phyloP scores from a whole-genome alignment of 2,329 filamentous ascomycete genomes.

The Pseudogymnoascus sp. region DNA sequence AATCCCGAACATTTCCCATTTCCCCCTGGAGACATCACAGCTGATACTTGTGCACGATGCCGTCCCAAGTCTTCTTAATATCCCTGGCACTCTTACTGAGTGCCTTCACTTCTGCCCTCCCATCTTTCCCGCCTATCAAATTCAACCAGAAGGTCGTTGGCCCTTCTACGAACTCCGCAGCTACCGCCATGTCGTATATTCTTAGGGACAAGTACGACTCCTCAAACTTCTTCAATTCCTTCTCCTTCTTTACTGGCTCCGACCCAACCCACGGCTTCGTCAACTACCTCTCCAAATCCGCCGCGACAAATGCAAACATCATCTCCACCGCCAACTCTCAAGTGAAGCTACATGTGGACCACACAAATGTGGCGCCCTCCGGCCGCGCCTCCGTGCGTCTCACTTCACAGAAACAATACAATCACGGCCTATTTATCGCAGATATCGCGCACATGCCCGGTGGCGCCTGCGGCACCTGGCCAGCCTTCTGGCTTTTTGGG shows the following conservation, averaged over 20 bases:
- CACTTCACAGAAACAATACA: constrained; percentile 55
- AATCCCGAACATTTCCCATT: not conserved
- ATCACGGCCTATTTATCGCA: constrained; percentile 60
- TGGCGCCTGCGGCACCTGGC: constrained; percentile 65
- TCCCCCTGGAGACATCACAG: not conserved
- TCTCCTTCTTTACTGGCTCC: constrained; percentile 41
- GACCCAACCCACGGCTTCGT: constrained; percentile 65
- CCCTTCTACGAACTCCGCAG: not conserved
- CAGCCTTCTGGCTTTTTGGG: constrained; percentile 55
- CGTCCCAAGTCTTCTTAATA: not conserved
- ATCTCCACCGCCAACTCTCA: constrained; percentile 47
- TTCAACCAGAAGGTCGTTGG: not conserved
- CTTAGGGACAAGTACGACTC: constrained; percentile 37
- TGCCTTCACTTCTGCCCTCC: not conserved
- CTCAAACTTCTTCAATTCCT: constrained; percentile 38
- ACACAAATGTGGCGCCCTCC: constrained; percentile 44
- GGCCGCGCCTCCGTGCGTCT: constrained; percentile 57
- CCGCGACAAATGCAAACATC: constrained; percentile 48
- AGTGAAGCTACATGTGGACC: constrained; percentile 64
- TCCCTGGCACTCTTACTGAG: not conserved
- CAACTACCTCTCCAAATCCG: constrained; percentile 43
- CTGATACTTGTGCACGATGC: not conserved
- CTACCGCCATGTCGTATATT: constrained; percentile 27
- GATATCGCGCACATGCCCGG: constrained; percentile 67
- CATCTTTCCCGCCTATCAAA: not conserved